Conservation (phyloP, 1,139 yeast genomes). For the Yamadazyma taylorii region DNA sequence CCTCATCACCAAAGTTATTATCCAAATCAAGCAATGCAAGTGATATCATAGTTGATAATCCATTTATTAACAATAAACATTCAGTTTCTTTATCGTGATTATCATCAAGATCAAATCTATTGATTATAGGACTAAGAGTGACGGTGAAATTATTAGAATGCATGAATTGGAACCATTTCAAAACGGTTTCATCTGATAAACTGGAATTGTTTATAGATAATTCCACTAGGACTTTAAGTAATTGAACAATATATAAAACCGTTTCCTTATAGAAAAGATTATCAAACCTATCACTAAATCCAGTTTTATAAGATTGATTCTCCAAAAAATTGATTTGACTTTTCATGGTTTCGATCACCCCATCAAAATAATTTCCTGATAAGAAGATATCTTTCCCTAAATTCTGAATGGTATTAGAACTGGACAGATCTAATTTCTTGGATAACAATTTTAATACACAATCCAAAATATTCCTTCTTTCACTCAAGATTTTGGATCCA, state of each 20-base stretch:
- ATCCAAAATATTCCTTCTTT: slow-evolving; percentile 45
- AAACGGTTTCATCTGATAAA: slow-evolving; percentile 29
- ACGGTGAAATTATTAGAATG: slow-evolving; percentile 40
- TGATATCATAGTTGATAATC: slow-evolving; percentile 50
- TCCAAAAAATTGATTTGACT: slow-evolving; percentile 8
- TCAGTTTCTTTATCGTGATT: slow-evolving; percentile 33
- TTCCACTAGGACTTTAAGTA: slow-evolving; percentile 47
- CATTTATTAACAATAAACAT: slow-evolving; percentile 29
- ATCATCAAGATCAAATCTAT: slow-evolving; percentile 6
- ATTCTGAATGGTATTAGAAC: slow-evolving; percentile 34
- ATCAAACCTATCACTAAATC: slow-evolving; percentile 21
- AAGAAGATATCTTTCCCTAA: slow-evolving; percentile 40
- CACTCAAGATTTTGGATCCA: slow-evolving; percentile 39
- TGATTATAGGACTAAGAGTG: slow-evolving; percentile 25
- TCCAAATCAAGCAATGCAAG: slow-evolving; percentile 57
- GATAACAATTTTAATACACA: slow-evolving; percentile 40
- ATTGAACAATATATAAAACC: slow-evolving; percentile 36
- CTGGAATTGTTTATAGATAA: slow-evolving; percentile 34
- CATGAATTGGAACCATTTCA: slow-evolving; percentile 60
- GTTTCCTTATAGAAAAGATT: slow-evolving; percentile 34
- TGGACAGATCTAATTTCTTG: slow-evolving; percentile 31
- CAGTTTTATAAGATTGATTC: slow-evolving; percentile 15
- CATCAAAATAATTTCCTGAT: slow-evolving; percentile 24
- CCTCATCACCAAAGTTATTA: slow-evolving; percentile 35
- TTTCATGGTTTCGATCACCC: slow-evolving; percentile 21